Percentiles rank a stretch among this genome's conserved stretches.
phyloP scores from a whole-genome alignment of 495 filamentous ascomycete genomes.

The Aspergillus bridgeri region DNA sequence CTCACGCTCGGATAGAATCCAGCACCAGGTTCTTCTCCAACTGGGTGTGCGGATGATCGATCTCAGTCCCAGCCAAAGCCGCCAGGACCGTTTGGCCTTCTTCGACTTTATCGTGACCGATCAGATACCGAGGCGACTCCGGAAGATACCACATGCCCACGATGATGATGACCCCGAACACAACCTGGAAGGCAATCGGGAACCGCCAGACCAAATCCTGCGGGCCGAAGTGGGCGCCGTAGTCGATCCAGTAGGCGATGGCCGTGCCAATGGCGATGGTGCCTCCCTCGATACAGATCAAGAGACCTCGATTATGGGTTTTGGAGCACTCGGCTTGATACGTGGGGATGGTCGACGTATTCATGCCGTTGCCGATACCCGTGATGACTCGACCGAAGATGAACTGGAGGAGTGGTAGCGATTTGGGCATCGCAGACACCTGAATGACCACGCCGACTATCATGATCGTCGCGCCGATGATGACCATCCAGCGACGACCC shows the following conservation, averaged over 20 bases:
- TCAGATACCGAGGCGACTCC: constrained; percentile 67
- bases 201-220: constrained; percentile 47
- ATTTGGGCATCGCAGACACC: constrained; percentile 42
- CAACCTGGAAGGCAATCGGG: constrained; percentile 68
- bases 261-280: constrained; percentile 66
- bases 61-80: constrained; percentile 11
- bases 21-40: constrained; percentile 58
- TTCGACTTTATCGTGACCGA: constrained; percentile 53
- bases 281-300: constrained; percentile 73
- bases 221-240: constrained; percentile 54
- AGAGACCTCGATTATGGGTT: constrained; percentile 63
- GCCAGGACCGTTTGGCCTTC: constrained; percentile 52
- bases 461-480: constrained; percentile 64
- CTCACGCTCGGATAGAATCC: constrained; percentile 62
- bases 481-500: constrained; percentile 57
- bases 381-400: constrained; percentile 65
- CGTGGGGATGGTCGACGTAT: constrained; percentile 64
- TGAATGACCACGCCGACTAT: constrained; percentile 70
- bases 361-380: constrained; percentile 69
- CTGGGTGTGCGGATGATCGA: constrained; percentile 14
- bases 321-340: constrained; percentile 68
- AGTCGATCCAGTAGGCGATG: constrained; percentile 77
- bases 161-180: constrained; percentile 60
- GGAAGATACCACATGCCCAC: constrained; percentile 57
- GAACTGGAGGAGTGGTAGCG: constrained; percentile 52